Base-by-base conservation (phyloP, 148 eudicot genomes). In the Cornus kousa region DNA sequence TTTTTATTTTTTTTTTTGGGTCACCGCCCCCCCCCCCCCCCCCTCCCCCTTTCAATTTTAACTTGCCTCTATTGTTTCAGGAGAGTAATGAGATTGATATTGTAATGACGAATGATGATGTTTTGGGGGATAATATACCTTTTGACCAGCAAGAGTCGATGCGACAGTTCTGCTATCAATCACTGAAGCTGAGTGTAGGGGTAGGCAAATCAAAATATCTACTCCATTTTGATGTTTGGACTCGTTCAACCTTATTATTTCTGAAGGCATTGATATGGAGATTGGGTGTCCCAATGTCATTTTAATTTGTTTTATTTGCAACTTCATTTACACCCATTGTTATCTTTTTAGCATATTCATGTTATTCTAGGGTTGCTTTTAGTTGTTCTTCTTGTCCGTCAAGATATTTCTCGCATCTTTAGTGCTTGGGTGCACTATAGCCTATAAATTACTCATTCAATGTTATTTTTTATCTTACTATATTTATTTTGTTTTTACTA, bases 101-200 rank as follows among this genome's bases (percentile, higher is more conserved):
- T 46, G 80, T 80, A 50, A 83, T 94, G 95, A 89, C 95, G 74
- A 94, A 90, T 84, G 99, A 97, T 82, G 99, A 97, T 74, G 84
- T 97, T 73, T 83, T 97, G 87, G 99, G 99, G 80, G 98, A 97
- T 81, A 84, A 83, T 69, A 87, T 97, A 74, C 98, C 99, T 55
- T 77, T 74, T 28, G 91, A 87, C 23, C 99, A 97, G 82, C 95
- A 97, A 85, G 77, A 80, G 24, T 80, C 82, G 31, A 55, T 97
- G 76, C 88, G 89, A 74, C 91, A 86, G 80, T 89, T 91, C 77
- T 92, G 97, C 87, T 90, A 87, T 80, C 91, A 89, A 48, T 77
- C 87, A 72, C 84, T 97, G 77, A 92, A 90, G 83, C 71, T 87
- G 80, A 70, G 78, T 53, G 74, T 64, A n/a, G 87, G 89, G 88